Conservation (phyloP, 495 filamentous ascomycete genomes). For the Penicillium bialowiezense region DNA sequence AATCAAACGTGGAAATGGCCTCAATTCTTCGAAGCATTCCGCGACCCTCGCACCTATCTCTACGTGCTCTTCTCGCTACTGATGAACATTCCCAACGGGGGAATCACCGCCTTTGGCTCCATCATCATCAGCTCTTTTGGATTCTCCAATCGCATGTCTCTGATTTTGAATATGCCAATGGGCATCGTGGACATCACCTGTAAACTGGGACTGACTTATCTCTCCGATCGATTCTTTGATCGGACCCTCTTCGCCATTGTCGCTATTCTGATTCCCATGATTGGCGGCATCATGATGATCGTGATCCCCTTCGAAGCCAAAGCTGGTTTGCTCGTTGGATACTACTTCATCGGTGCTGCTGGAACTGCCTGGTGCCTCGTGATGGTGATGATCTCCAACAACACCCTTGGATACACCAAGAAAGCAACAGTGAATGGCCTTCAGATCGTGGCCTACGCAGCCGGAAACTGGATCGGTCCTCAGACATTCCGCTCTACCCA, state of each 20-base stretch:
- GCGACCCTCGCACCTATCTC: slow-evolving; percentile 8
- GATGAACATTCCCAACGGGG: slow-evolving; percentile 29
- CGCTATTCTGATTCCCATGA: slow-evolving; percentile 19
- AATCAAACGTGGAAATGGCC: slow-evolving; percentile 49
- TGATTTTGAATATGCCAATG: slow-evolving; percentile 22
- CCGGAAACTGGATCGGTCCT: slow-evolving; percentile 15
- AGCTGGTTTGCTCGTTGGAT: slow-evolving; percentile 43
- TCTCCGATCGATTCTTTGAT: slow-evolving; percentile 15
- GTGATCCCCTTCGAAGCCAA: slow-evolving; percentile 44
- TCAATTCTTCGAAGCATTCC: slow-evolving; percentile 43
- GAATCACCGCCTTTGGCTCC: slow-evolving; percentile 24
- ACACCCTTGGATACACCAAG: slow-evolving; percentile 58
- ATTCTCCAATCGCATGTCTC: slow-evolving; percentile 13
- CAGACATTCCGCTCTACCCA: slow-evolving; percentile 18
- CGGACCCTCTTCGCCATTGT: slow-evolving; percentile 17
- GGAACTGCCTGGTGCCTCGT: slow-evolving; percentile 48
- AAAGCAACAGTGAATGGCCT: slow-evolving; percentile 34
- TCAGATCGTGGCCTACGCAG: slow-evolving; percentile 10
- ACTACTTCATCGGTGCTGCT: slow-evolving; percentile 45
- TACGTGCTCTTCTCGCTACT: not conserved
- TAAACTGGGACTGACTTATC: slow-evolving; percentile 20
- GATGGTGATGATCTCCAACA: slow-evolving; percentile 44
- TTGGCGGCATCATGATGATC: slow-evolving; percentile 56
- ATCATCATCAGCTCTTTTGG: slow-evolving; percentile 28
- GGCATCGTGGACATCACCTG: slow-evolving; percentile 21